These are phyloP conservation scores for Vitis labrusca DNA, from an alignment of 164 flowering plant genomes.

Conservation along the genomic window DNA sequence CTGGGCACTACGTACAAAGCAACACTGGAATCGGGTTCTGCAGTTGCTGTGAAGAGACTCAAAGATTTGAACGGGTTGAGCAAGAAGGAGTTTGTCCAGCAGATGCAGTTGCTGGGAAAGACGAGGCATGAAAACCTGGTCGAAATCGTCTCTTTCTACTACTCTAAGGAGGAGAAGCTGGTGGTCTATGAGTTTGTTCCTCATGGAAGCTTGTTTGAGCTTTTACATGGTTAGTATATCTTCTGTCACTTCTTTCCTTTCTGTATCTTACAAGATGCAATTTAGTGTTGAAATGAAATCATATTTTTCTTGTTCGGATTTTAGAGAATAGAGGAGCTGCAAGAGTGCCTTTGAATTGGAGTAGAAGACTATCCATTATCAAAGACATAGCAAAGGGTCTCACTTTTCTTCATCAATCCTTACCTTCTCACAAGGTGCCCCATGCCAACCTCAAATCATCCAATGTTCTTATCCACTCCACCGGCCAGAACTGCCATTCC, in stretches of 20 bases:
- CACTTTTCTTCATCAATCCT: constrained; percentile 47
- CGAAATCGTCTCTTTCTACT: constrained; percentile 44
- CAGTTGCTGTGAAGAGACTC: constrained; percentile 54
- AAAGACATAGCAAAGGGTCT: constrained; percentile 59
- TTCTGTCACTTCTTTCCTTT: neutral
- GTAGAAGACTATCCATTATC: constrained; percentile 41
- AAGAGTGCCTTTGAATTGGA: constrained; percentile 46
- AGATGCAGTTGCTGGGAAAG: constrained; percentile 56
- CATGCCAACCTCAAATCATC: constrained; percentile 73
- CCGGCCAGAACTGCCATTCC: constrained; percentile 19
- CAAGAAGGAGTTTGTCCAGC: constrained; percentile 52
- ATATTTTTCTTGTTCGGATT: neutral
- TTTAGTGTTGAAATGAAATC: too few relatives aligned
- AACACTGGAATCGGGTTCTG: constrained; percentile 42
- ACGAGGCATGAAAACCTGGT: constrained; percentile 56
- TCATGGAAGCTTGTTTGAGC: constrained; percentile 43
- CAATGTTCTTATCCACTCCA: constrained; percentile 40
- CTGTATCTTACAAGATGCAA: neutral
- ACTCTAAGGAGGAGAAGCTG: constrained; percentile 61
- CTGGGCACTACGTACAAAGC: constrained; percentile 59
- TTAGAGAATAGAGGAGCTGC: constrained; percentile 47
- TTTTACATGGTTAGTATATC: constrained; percentile 52
- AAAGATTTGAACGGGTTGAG: constrained; percentile 35
- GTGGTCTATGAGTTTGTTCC: constrained; percentile 51
- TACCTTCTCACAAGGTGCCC: constrained; percentile 45